Evolutionary conservation across 2,329 filamentous ascomycete genomes (phyloP), one percentile per base, ranked within the genome.

Genomic region (Aspergillus vadensis): DNA sequence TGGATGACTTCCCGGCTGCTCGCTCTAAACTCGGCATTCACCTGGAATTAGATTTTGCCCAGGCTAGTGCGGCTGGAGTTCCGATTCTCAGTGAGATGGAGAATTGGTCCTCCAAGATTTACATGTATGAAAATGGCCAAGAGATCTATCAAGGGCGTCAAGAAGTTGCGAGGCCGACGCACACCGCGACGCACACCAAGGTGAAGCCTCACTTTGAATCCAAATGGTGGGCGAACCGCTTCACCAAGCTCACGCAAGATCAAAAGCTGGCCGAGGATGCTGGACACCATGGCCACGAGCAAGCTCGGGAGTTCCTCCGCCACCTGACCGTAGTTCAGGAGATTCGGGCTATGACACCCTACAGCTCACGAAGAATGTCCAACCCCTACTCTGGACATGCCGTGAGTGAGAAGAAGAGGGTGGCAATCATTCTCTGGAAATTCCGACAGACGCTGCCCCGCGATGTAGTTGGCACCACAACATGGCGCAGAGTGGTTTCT

Each of bases 301-400:
- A 70, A 39, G 74, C 72, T 2, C 67, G 74, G 47, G 70, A 69
- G 6, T 78, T 72, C 60, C 72, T 81, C 61, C 72, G 72, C 47
- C 73, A 72, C n/a, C 66, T 81, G 47, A 77, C 77, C 10, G 77
- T 78, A 36, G 78, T 80, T 55, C 79, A 81, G 58, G 79, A 81
- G 65, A 69, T 82, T 6, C 74, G 73, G n/a, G 77, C 77, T 8
- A 69, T 68, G 15, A 53, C 43, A 1, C 66, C 72, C 27, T 60
- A 67, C 30, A 67, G 57, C 57, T 66, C 69, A 30, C 69, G 67
- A 5, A 67, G 71, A 8, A 59, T 72, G 10, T 69, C 73, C 1
- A 71, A 65, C 43, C 68, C 69, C 32, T 72, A 70, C 58, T 63
- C 65, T 38, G 57, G 62, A 9, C 66, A 68, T n/a, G 51, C 67